A percentile compares a stretch with the other conserved stretches of the same genome.
Conservation (phyloP, 1,139 yeast species). For the Diutina rugosa region DNA sequence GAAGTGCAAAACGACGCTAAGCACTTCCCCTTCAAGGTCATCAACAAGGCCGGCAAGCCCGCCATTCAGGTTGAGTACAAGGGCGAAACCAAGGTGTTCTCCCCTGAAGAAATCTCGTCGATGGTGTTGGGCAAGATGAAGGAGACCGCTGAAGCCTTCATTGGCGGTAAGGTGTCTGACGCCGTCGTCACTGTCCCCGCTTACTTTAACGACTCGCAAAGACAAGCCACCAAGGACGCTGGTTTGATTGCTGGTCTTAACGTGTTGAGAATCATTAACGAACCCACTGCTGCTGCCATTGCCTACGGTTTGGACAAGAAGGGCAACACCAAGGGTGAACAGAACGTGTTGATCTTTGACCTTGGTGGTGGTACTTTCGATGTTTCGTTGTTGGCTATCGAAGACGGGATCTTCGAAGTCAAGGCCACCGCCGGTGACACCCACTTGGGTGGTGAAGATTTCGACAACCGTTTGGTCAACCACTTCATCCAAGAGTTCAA, state of each 20-base stretch:
- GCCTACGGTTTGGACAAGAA: slow-evolving; percentile 94
- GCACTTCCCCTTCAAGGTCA: slow-evolving; percentile 95
- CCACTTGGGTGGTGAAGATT: slow-evolving; percentile 99
- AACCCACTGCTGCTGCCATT: slow-evolving; percentile 97
- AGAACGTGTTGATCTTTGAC: slow-evolving; percentile 85
- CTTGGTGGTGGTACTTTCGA: slow-evolving; percentile 99
- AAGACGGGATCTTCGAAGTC: slow-evolving; percentile 98
- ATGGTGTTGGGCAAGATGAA: slow-evolving; percentile 97
- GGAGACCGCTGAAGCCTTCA: slow-evolving; percentile 94
- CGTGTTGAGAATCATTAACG: slow-evolving; percentile 94
- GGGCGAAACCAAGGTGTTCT: slow-evolving; percentile 86
- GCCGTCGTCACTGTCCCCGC: slow-evolving; percentile 97
- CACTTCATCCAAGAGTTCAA: slow-evolving; percentile 74
- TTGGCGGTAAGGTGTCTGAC: slow-evolving; percentile 86
- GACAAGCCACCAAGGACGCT: slow-evolving; percentile 98
- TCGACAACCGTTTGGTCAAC: slow-evolving; percentile 54
- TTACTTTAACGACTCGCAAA: slow-evolving; percentile 93
- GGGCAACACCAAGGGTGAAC: slow-evolving; percentile 78
- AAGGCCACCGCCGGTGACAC: slow-evolving; percentile 99
- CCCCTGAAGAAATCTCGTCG: slow-evolving; percentile 95
- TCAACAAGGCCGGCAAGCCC: slow-evolving; percentile 80
- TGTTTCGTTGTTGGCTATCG: slow-evolving; percentile 92
- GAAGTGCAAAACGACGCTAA: slow-evolving; percentile 92
- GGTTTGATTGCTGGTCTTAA: slow-evolving; percentile 96
- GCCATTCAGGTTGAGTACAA: slow-evolving; percentile 86